Base-by-base conservation (phyloP, 495 filamentous ascomycete genomes). In the Podospora didyma region DNA sequence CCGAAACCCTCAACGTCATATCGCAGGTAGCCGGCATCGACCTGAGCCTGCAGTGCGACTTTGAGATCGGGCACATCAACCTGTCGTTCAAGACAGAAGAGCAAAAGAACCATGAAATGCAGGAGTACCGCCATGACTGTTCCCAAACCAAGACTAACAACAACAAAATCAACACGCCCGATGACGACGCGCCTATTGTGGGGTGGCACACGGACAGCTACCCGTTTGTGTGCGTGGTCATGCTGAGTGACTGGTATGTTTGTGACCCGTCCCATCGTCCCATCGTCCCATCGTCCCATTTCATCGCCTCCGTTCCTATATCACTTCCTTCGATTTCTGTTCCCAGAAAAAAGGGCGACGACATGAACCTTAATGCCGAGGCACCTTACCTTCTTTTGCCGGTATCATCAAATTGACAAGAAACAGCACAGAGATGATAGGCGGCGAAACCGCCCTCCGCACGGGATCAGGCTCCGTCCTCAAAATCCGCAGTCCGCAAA, bases 191-290 rank as follows among this genome's bases (percentile, higher is more conserved):
- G 65, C 66, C 70, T 22, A 82, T 89, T 48, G 85, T 88, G 22
- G 85, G 80, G 53, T 89, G 86, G 87, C 86, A 90, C 68, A 83
- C 72, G 28, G 87, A 90, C 61, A 86, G 83, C 60, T 89, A 89
- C 63, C 87, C 87, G 0, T 89, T 89, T 58, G 87, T 90, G 20
- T 89, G 87, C 61, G 86, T 90, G 39, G 76, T 84, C 14, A 89
- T 89, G 87, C 79, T 89, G 49, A 87, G 84, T 53, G 87, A 90
- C 62, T 31, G 26, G 26, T 31, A 31, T 31, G 26, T 31, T 31
- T n/a, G n/a, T n/a, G n/a, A n/a, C n/a, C n/a, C n/a, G n/a, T n/a
- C n/a, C n/a, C n/a, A n/a, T n/a, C n/a, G n/a, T n/a, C n/a, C n/a
- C n/a, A n/a, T n/a, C n/a, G n/a, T n/a, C n/a, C n/a, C n/a, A n/a